Percentiles rank a stretch among this genome's conserved stretches.
Evolutionary conservation across 768 basidiomycete species (phyloP).

Genomic region (Candolleomyces eurysporus): DNA sequence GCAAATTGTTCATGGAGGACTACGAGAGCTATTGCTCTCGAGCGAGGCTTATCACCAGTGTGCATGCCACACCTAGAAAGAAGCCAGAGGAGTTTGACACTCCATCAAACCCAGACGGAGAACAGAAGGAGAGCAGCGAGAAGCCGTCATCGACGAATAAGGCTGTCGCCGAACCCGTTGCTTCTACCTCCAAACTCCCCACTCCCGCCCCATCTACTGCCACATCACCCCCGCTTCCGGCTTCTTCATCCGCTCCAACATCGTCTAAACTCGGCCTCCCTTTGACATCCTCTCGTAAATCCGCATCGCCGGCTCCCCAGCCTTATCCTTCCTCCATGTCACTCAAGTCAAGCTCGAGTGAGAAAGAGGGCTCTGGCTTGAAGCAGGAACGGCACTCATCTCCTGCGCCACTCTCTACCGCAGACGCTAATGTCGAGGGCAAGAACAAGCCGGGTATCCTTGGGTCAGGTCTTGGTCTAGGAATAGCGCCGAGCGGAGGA

Average conservation of each 20-base stretch:
- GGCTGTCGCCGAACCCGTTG: constrained; percentile 25
- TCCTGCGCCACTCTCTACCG: constrained; percentile 67
- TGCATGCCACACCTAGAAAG: constrained; percentile 83
- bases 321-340: constrained; percentile 24
- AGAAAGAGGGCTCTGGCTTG: constrained; percentile 36
- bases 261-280: constrained; percentile 27
- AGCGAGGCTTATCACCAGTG: constrained; percentile 84
- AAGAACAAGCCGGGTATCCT: constrained; percentile 30
- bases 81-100: constrained; percentile 71
- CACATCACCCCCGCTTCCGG: constrained; percentile 17
- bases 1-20: constrained; percentile 85
- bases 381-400: constrained; percentile 63
- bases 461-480: constrained; percentile 32
- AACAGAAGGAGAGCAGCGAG: constrained; percentile 11
- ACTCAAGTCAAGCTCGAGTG: constrained; percentile 15
- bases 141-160: constrained; percentile 13
- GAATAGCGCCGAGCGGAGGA: constrained; percentile 28
- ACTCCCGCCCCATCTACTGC: constrained; percentile 16
- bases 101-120: constrained; percentile 25
- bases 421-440: constrained; percentile 63
- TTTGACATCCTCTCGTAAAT: constrained; percentile 44
- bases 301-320: constrained; percentile 39
- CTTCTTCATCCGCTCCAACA: constrained; percentile 24
- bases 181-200: constrained; percentile 27
- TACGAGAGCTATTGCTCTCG: constrained; percentile 86